Evolutionary conservation across 2,329 filamentous ascomycete species (phyloP).

Genomic region (Helotiales sp.): DNA sequence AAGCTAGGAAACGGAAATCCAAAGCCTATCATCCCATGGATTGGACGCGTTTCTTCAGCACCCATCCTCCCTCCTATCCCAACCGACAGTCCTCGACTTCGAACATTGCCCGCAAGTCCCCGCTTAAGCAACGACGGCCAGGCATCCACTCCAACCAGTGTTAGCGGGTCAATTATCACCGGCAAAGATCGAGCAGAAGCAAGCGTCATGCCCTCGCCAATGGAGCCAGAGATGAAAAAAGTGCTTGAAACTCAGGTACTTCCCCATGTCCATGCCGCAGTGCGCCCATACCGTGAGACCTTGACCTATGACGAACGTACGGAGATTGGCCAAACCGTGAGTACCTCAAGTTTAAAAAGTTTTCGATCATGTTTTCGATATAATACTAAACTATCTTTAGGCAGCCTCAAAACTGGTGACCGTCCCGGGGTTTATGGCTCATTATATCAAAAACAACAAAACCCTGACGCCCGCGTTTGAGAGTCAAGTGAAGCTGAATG

Average conservation of each 20-base stretch:
- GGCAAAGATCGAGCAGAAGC: neutral
- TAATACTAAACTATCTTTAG: slow-evolving; percentile 5
- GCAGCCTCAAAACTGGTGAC: slow-evolving; percentile 12
- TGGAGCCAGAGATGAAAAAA: slow-evolving; percentile 1
- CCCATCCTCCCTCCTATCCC: neutral
- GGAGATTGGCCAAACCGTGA: slow-evolving; percentile 25
- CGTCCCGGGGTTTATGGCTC: neutral
- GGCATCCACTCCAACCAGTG: neutral
- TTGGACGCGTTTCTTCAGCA: neutral
- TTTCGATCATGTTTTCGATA: neutral
- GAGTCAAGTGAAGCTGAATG: neutral
- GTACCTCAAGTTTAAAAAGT: neutral
- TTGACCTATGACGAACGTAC: slow-evolving; percentile 18
- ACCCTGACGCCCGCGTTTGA: slow-evolving; percentile 4
- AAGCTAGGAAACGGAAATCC: neutral
- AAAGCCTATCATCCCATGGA: neutral
- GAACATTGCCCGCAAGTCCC: neutral
- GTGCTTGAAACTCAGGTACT: slow-evolving; percentile 24
- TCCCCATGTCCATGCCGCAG: slow-evolving; percentile 21
- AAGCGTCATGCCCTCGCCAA: neutral
- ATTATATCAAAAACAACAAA: slow-evolving; percentile 5
- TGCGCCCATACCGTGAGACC: slow-evolving; percentile 10
- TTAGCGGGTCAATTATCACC: neutral
- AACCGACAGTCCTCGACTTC: neutral
- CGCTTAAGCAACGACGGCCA: neutral